Base-by-base conservation (phyloP, 768 basidiomycete species). In the Psilocybe subaeruginosa region DNA sequence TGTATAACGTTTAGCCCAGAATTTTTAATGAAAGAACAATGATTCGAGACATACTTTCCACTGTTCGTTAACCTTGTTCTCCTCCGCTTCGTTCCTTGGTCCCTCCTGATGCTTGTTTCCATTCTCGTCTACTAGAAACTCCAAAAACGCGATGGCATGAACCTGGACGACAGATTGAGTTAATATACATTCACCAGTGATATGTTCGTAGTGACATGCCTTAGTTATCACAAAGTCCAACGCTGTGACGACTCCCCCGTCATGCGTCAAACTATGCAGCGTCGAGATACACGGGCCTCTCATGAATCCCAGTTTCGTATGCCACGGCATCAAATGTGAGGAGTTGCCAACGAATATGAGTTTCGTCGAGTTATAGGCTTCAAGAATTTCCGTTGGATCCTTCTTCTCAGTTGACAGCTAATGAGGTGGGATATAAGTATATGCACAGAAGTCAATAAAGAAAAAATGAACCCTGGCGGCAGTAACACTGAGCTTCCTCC, bases 321-420 rank as follows among this genome's bases (percentile, higher is more conserved):
- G 85, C 97, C 97, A 99, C 0, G 88, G 84, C 3, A 90, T 91
- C 55, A 96, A 79, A 63, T 91, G 89, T 1, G 93, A 88, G 0
- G 92, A 92, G 72, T 99, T 99, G 2, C 93, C 95, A 3, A 83
- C 80, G 16, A 99, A 73, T 19, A 84, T 70, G 17, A 99, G 80
- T 51, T 80, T 81, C 23, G 84, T 85, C 5, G 82, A 87, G 60
- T 85, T 77, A 65, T 91, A 90, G 1, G 91, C 92, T 62, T 95
- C 91, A 27, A 99, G 79, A 2, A 93, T 85, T 59, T 98, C 95
- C 3, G 80, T 79, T 0, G 92, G 89, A 8, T 97, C 95, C 67
- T 89, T 89, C 58, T 80, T 80, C 46, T 89, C 86, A 17, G 85
- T 81, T 2, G 82, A 82, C 35, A 96, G 78, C 93, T 94, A 64